Evolutionary conservation across 345 rosid genomes (phyloP).

Genomic region (Bruguiera parviflora): DNA sequence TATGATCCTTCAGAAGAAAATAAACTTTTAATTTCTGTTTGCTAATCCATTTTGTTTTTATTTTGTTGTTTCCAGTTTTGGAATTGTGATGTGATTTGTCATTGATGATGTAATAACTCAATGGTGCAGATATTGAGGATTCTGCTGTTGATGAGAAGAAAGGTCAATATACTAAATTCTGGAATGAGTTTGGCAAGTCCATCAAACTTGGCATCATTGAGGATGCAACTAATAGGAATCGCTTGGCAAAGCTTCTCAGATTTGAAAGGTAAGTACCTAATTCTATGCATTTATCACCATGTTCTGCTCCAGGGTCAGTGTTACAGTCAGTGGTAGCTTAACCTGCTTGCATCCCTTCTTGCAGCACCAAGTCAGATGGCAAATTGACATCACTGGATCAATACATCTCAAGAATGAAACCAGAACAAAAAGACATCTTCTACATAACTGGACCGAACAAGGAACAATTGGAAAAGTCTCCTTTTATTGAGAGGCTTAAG

Average conservation of each 20-base stretch:
- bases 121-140: constrained; percentile 56
- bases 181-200: constrained; percentile 98
- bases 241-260: constrained; percentile 88
- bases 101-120: background rate
- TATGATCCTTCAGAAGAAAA: background rate
- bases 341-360: constrained; percentile 4
- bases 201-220: constrained; percentile 93
- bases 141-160: constrained; percentile 70
- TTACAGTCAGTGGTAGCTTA: background rate
- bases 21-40: background rate
- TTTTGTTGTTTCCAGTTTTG: background rate
- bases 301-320: constrained; percentile 6
- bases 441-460: constrained; percentile 95
- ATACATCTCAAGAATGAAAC: constrained; percentile 89
- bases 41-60: background rate
- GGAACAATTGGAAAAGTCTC: constrained; percentile 91
- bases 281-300: background rate
- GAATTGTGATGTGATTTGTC: constrained; percentile 7
- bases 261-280: constrained; percentile 61
- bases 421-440: constrained; percentile 82
- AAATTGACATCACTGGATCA: constrained; percentile 90
- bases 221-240: constrained; percentile 93
- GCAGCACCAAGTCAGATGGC: constrained; percentile 90
- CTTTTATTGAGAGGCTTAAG: constrained; percentile 92
- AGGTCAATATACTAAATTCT: constrained; percentile 87